Conservation (phyloP, 306 rosid genomes). For the Lathyrus aphaca region DNA sequence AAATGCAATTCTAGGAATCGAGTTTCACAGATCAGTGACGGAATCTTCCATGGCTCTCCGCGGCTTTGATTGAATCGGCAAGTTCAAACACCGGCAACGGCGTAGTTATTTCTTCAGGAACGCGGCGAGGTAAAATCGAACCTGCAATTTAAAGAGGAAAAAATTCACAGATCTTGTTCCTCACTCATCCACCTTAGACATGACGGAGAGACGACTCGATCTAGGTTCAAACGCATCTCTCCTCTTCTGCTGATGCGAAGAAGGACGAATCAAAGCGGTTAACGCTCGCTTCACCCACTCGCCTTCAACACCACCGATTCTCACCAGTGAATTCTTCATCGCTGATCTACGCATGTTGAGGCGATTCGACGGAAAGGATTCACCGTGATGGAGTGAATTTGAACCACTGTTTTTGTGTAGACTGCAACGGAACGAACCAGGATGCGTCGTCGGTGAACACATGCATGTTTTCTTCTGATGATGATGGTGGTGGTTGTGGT, state of each 20-base stretch:
- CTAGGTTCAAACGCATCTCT: conserved; percentile 69
- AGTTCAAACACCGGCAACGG: conserved; percentile 11
- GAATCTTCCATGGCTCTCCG: conserved; percentile 17
- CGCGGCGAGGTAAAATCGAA: conserved; percentile 37
- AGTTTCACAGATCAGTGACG: conserved; percentile 37
- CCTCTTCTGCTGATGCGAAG: conserved; percentile 84
- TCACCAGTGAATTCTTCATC: conserved; percentile 87
- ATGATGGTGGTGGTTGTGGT: conserved; percentile 39
- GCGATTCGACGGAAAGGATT: conserved; percentile 57
- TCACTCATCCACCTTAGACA: conserved; percentile 59
- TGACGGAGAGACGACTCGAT: conserved; percentile 75
- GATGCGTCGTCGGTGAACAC: conserved; percentile 94
- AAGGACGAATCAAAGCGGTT: conserved; percentile 84
- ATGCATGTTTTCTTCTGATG: conserved; percentile 74
- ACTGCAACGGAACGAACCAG: conserved; percentile 91
- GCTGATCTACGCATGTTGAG: conserved; percentile 95
- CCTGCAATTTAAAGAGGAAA: conserved; percentile 36
- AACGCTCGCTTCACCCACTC: conserved; percentile 92
- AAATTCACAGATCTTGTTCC: conserved; percentile 40
- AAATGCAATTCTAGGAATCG: conserved; percentile 35
- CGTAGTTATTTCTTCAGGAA: background rate
- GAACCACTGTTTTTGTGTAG: conserved; percentile 61
- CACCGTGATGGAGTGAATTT: conserved; percentile 18
- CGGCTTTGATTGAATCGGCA: background rate
- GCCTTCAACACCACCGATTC: conserved; percentile 93